Evolutionary conservation across 177 flowering plant species (phyloP).

Genomic region (Telopea speciosissima): DNA sequence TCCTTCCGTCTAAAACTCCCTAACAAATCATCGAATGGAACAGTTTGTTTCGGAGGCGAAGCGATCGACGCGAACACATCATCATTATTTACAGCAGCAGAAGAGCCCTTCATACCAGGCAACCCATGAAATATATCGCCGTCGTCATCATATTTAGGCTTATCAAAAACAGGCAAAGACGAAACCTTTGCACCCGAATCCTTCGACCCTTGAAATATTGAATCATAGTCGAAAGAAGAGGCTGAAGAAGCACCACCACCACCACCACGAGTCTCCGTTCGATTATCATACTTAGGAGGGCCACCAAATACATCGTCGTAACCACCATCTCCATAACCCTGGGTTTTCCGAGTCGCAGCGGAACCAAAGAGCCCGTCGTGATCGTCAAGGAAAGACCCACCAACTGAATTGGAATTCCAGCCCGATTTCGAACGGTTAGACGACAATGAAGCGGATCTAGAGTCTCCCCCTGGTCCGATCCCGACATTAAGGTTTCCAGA

Average conservation of each 20-base stretch:
- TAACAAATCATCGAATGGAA: conserved; percentile 49
- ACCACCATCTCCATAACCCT: conserved; percentile 13
- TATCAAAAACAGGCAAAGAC: conserved; percentile 56
- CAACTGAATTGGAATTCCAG: conserved; percentile 16
- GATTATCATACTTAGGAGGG: conserved; percentile 26
- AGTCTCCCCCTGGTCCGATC: conserved; percentile 17
- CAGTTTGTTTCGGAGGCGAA: conserved; percentile 18
- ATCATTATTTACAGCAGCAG: conserved; percentile 30
- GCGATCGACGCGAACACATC: conserved; percentile 42
- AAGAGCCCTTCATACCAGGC: conserved; percentile 48
- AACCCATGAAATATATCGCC: conserved; percentile 70
- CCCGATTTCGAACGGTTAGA: conserved; percentile 16
- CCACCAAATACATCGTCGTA: conserved; percentile 48
- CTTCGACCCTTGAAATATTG: conserved; percentile 30
- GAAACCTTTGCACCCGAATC: conserved; percentile 21
- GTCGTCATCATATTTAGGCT: conserved; percentile 85
- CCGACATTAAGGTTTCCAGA: conserved; percentile 16
- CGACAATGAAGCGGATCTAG: conserved; percentile 13
- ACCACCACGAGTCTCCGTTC: conserved; percentile 12
- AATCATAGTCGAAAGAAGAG: conserved; percentile 37
- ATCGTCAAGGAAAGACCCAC: conserved; percentile 24
- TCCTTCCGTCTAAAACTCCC: conserved; percentile 42
- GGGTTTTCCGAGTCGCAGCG: conserved; percentile 9
- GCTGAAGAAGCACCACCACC: conserved; percentile 18
- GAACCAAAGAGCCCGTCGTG: conserved; percentile 32